Evolutionary conservation across 2,329 filamentous ascomycete species (phyloP).

Genomic region (Leptographium lundbergii): DNA sequence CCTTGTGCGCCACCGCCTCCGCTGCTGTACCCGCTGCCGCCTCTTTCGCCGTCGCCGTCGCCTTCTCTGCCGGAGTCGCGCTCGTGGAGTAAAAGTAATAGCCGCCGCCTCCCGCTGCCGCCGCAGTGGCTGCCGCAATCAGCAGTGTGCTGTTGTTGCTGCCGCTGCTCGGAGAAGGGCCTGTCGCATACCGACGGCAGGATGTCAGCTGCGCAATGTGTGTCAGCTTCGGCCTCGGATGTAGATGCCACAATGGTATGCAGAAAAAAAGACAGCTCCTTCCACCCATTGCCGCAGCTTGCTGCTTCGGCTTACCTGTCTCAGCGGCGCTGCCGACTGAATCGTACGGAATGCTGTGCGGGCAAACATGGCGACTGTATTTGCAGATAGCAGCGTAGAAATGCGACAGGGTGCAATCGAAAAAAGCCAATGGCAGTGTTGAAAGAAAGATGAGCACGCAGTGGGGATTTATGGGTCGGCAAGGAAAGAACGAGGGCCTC

Average conservation of each 20-base stretch:
- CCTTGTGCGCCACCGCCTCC: slow-evolving; percentile 24
- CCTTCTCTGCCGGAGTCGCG: slow-evolving; percentile 28
- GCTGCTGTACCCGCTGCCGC: slow-evolving; percentile 25
- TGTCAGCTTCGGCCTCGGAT: background rate
- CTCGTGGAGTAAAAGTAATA: slow-evolving; percentile 41
- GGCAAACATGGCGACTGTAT: slow-evolving; percentile 46
- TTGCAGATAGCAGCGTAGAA: background rate
- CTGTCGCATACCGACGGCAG: slow-evolving; percentile 52
- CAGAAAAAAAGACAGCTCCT: background rate
- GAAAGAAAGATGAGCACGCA: background rate
- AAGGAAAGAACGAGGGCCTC: background rate
- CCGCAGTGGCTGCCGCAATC: slow-evolving; percentile 44
- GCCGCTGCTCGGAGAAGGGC: slow-evolving; percentile 28
- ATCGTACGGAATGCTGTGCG: slow-evolving; percentile 50
- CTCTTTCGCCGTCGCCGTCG: slow-evolving; percentile 28
- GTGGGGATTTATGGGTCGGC: background rate
- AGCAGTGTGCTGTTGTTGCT: slow-evolving; percentile 50
- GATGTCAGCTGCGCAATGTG: background rate
- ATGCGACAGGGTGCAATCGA: background rate
- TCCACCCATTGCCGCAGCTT: background rate
- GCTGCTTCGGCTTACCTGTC: slow-evolving; percentile 37
- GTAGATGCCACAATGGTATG: background rate
- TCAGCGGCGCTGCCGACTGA: slow-evolving; percentile 52
- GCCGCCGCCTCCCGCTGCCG: slow-evolving; percentile 40
- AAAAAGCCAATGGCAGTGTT: background rate